phyloP scores from a whole-genome alignment of 148 eudicot genomes.

The Agrostemma githago region DNA sequence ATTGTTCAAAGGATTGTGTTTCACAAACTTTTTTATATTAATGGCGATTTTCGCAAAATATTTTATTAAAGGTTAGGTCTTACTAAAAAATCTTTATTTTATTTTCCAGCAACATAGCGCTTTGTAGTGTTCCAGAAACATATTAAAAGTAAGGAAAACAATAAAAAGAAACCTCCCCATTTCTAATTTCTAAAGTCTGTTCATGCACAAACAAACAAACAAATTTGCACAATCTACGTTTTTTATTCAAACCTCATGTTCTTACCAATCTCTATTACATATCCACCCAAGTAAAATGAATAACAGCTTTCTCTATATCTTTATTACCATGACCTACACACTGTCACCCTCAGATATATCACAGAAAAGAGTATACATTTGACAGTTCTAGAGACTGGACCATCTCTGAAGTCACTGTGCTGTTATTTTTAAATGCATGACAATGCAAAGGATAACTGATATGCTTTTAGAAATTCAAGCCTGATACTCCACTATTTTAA shows the following conservation, averaged over 20 bases:
- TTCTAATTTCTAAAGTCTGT: neutral
- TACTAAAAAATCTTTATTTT: neutral
- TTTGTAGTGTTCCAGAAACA: neutral
- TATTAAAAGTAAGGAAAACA: neutral
- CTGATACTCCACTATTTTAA: neutral
- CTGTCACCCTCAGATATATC: neutral
- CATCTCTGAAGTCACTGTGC: slow-evolving; percentile 5
- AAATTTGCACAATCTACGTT: neutral
- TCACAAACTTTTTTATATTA: no score
- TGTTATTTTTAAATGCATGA: neutral
- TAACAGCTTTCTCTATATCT: neutral
- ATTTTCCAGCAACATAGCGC: neutral
- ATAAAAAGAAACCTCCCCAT: neutral
- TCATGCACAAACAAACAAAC: neutral
- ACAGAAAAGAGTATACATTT: neutral
- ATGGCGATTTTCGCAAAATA: no score
- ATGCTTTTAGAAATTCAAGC: neutral
- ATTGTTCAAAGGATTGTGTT: no score
- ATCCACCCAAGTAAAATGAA: neutral
- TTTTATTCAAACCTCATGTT: neutral
- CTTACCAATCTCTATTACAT: neutral
- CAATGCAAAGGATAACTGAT: neutral
- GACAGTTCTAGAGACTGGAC: neutral
- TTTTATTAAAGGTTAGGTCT: no score
- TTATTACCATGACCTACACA: neutral